Evolutionary conservation across 208 protist species (phyloP).

Genomic region (Leishmania aethiopica): DNA sequence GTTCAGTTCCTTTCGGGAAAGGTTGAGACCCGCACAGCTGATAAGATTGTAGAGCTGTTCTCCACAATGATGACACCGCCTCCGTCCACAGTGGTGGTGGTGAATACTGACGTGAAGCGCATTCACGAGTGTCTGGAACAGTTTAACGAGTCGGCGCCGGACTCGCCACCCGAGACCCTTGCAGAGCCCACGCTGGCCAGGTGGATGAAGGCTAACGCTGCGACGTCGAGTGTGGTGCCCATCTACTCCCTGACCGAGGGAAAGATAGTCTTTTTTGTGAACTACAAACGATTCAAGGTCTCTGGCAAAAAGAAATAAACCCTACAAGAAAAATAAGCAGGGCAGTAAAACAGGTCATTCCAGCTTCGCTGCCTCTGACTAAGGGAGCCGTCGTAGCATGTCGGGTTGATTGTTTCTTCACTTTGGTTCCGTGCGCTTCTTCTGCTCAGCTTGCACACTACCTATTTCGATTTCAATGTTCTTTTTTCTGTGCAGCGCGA

Average conservation of each 20-base stretch:
- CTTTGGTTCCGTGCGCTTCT: neutral
- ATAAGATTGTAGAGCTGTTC: slow-evolving; percentile 44
- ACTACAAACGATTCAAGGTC: slow-evolving; percentile 41
- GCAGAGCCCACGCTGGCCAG: slow-evolving; percentile 29
- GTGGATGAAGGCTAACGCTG: slow-evolving; percentile 50
- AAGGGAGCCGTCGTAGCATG: neutral
- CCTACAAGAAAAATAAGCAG: slow-evolving; percentile 27
- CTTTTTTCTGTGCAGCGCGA: neutral
- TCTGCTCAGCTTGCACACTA: neutral
- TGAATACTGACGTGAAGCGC: slow-evolving; percentile 26
- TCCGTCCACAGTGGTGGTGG: slow-evolving; percentile 42
- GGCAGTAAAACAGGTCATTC: neutral
- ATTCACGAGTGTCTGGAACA: slow-evolving; percentile 47
- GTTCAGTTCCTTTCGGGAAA: slow-evolving; percentile 22
- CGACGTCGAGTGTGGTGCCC: slow-evolving; percentile 34
- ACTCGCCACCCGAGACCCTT: slow-evolving; percentile 16
- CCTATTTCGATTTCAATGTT: neutral
- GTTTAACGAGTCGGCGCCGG: slow-evolving; percentile 15
- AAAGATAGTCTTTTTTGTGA: slow-evolving; percentile 52
- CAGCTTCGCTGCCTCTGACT: neutral
- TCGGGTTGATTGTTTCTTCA: neutral
- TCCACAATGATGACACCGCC: slow-evolving; percentile 26
- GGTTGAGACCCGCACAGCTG: slow-evolving; percentile 9
- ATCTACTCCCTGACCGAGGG: slow-evolving; percentile 40
- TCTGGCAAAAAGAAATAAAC: slow-evolving; percentile 26